Conservation (phyloP, 2,329 filamentous ascomycete species). For the Colletotrichum karsti region DNA sequence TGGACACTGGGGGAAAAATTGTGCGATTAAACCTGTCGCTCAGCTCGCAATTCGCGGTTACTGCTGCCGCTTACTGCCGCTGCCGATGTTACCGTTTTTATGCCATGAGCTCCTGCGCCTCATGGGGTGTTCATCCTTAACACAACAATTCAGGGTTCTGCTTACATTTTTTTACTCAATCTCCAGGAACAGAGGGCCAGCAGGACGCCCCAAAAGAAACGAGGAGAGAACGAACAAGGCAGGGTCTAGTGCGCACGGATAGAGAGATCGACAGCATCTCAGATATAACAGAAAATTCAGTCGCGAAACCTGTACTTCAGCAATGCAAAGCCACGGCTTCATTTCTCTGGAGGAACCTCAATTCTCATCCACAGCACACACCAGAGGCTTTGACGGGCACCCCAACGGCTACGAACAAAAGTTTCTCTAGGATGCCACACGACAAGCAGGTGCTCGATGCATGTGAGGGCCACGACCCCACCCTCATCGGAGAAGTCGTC, state of each 20-base stretch:
- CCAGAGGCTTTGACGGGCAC: background rate
- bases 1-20: background rate
- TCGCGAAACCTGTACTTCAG: too few relatives aligned
- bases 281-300: too few relatives aligned
- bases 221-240: background rate
- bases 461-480: conserved; percentile 24
- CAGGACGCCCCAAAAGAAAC: background rate
- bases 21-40: background rate
- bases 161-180: background rate
- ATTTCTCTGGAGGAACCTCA: background rate
- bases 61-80: background rate
- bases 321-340: too few relatives aligned
- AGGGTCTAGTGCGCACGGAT: background rate
- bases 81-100: background rate
- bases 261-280: background rate
- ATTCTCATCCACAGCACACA: too few relatives aligned
- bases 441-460: conserved; percentile 22
- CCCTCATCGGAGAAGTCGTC: conserved; percentile 18
- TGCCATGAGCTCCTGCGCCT: background rate
- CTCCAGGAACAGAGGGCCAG: background rate
- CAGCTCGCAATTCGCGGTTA: background rate
- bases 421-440: conserved; percentile 16
- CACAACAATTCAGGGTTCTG: background rate
- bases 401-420: background rate
- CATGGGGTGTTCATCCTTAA: background rate